Percentiles rank a stretch among this genome's conserved stretches.
Evolutionary conservation across 345 rosid species (phyloP).

Genomic region (Bruguiera sexangula): DNA sequence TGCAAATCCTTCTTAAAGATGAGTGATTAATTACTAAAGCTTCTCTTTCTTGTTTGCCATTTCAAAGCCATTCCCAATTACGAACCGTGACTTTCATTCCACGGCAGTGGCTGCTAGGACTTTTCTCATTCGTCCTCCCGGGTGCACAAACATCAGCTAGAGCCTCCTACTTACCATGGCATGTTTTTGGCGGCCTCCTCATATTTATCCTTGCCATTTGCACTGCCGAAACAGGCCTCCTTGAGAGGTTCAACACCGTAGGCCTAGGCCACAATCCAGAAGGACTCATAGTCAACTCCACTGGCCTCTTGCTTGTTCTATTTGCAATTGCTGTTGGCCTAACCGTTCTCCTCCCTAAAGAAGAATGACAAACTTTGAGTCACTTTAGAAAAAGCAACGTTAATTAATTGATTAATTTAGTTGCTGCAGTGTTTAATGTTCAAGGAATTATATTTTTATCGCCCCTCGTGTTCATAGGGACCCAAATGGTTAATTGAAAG

Average conservation of each 20-base stretch:
- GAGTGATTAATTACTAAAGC: too few species aligned
- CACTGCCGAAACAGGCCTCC: constrained; percentile 45
- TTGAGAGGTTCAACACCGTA: constrained; percentile 17
- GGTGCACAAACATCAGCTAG: constrained; percentile 29
- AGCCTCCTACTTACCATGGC: constrained; percentile 46
- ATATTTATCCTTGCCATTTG: constrained; percentile 41
- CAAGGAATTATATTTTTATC: too few species aligned
- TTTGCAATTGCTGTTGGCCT: constrained; percentile 44
- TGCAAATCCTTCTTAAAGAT: too few species aligned
- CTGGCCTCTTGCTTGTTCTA: constrained; percentile 40
- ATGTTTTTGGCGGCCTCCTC: constrained; percentile 34
- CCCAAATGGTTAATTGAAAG: too few species aligned
- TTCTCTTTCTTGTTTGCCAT: too few species aligned
- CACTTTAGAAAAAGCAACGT: too few species aligned
- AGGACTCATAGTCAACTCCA: constrained; percentile 48
- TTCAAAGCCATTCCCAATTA: too few species aligned
- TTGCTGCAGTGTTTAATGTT: too few species aligned
- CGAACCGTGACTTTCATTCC: too few species aligned
- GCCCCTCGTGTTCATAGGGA: too few species aligned
- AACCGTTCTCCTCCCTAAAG: constrained; percentile 29
- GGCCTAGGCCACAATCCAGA: constrained; percentile 16
- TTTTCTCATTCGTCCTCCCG: constrained; percentile 46
- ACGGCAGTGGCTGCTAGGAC: constrained; percentile 7
- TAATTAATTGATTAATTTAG: too few species aligned
- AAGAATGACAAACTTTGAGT: neutral